These are phyloP conservation scores for Leishmania amazonensis DNA, from an alignment of 208 protist genomes.

Conservation along the genomic window DNA sequence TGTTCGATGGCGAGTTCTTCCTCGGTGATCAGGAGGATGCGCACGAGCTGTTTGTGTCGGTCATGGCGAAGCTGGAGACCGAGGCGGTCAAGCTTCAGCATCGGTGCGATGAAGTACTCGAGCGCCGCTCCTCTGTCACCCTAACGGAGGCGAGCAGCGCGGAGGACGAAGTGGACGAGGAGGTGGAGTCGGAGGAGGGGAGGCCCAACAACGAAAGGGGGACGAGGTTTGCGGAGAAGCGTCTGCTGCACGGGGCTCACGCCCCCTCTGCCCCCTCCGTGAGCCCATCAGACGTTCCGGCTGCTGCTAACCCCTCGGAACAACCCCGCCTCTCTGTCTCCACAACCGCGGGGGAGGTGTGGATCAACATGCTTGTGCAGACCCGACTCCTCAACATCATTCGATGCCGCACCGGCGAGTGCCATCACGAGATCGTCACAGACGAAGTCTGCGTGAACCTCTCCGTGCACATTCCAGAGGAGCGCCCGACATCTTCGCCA, in stretches of 20 bases:
- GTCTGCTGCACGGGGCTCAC: background rate
- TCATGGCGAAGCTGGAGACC: conserved; percentile 66
- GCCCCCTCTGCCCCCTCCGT: background rate
- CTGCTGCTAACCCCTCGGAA: background rate
- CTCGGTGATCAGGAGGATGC: conserved; percentile 82
- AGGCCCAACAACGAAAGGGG: background rate
- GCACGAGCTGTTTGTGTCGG: conserved; percentile 74
- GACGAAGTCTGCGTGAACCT: conserved; percentile 76
- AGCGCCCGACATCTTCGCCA: background rate
- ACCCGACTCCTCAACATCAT: conserved; percentile 82
- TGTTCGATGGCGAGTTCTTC: conserved; percentile 64
- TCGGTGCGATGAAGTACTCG: conserved; percentile 18
- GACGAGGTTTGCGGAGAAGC: background rate
- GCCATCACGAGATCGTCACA: conserved; percentile 76
- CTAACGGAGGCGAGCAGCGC: background rate
- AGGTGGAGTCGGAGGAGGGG: background rate
- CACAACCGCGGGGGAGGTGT: conserved; percentile 32
- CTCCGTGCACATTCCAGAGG: conserved; percentile 39
- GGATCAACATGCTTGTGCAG: conserved; percentile 70
- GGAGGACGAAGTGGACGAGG: background rate
- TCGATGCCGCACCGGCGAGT: conserved; percentile 58
- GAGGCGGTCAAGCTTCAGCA: conserved; percentile 56
- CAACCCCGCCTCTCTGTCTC: conserved; percentile 10
- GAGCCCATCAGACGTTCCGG: background rate
- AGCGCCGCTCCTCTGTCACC: background rate